Conservation (phyloP, 1,284 basidiomycete genomes). For the Golubevia sp. region DNA sequence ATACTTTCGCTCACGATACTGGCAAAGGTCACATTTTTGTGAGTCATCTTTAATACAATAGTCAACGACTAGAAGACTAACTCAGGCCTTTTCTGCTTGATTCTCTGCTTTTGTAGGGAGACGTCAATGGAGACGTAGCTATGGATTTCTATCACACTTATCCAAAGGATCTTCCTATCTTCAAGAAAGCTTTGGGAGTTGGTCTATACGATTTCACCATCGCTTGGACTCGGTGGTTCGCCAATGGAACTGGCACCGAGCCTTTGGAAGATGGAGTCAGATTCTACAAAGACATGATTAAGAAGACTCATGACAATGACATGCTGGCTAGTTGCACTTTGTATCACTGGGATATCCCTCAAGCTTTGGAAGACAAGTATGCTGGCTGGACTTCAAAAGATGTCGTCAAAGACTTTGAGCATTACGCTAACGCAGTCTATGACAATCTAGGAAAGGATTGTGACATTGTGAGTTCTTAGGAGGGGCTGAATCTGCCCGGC, state of each 20-base stretch:
- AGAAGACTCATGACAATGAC: constrained; percentile 4
- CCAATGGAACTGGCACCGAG: constrained; percentile 7
- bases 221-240: constrained; percentile 14
- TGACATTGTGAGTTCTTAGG: no score
- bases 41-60: neutral
- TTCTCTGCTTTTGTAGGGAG: neutral
- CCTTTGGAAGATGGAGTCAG: constrained; percentile 10
- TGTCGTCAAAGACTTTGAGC: constrained; percentile 10
- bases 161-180: constrained; percentile 12
- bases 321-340: constrained; percentile 9
- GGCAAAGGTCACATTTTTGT: constrained; percentile 9
- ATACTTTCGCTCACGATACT: constrained; percentile 12
- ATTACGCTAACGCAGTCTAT: constrained; percentile 12
- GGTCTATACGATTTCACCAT: constrained; percentile 17
- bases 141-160: constrained; percentile 21
- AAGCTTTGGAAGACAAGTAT: constrained; percentile 11
- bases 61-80: neutral
- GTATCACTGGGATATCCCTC: constrained; percentile 5
- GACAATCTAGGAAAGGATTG: constrained; percentile 9
- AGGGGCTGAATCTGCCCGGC: no score
- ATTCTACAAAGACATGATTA: constrained; percentile 10
- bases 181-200: constrained; percentile 9
- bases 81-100: neutral
- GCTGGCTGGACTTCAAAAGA: constrained; percentile 6
- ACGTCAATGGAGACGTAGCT: constrained; percentile 7